Base-by-base conservation (phyloP, 2,329 filamentous ascomycete genomes). In the Aspergillus clavatus region DNA sequence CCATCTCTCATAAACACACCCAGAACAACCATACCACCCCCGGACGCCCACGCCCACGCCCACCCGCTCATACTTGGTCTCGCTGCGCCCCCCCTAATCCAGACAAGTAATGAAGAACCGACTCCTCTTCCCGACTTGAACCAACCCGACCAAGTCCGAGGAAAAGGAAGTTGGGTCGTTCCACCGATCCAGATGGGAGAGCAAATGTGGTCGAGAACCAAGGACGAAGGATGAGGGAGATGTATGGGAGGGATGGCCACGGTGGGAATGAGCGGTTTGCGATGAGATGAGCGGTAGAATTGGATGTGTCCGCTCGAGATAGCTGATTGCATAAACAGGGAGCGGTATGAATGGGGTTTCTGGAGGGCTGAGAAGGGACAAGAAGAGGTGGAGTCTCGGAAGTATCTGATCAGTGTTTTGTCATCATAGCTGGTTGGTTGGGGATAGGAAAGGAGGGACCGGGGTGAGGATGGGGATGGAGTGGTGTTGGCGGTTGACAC, bases 361-460 rank as follows among this genome's bases (percentile, higher is more conserved):
- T 37, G 22, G 22, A 53, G 45, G 31, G 46, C 33, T n/a, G 48
- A 40, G 37, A 33, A 38, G 48, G 19, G 14, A 21, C 29, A 28
- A 38, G 39, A 36, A 24, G 39, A 40, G 40, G 24, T 27, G 21
- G 22, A 44, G 52, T 58, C 61, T 70, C 67, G 57, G 64, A 70
- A 70, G 67, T 70, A 70, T 70, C 67, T 70, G 65, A 60, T 62
- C 60, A 56, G 53, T 55, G 48, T 57, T 58, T 51, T 65, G 63
- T 70, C 67, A 68, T 70, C 67, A 69, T 59, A 46, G 63, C 63
- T 63, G 62, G 52, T 29, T 41, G 23, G 16, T 36, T 33, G 38
- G 22, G 39, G 29, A 23, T 12, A 26, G 27, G n/a, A n/a, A n/a
- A n/a, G n/a, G n/a, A n/a, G n/a, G n/a, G n/a, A n/a, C n/a, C n/a